Percentiles rank a stretch among this genome's conserved stretches.
phyloP scores from a whole-genome alignment of 768 basidiomycete species.

The Mycena maculata region DNA sequence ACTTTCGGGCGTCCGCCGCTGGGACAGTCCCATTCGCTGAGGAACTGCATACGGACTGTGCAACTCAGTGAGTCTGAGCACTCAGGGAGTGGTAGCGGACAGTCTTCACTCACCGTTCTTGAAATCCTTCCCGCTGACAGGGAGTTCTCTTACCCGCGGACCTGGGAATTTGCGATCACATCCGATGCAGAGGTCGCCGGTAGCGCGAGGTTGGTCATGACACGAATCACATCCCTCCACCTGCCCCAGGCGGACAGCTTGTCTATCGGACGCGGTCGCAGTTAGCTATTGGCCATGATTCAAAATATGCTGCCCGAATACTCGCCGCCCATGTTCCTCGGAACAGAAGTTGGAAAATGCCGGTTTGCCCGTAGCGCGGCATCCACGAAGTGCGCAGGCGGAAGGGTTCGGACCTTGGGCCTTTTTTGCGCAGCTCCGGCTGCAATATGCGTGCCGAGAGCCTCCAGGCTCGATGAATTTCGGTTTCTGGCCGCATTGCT shows the following conservation, averaged over 20 bases:
- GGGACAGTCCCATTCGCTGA: slow-evolving; percentile 65
- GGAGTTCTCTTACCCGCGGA: slow-evolving; percentile 61
- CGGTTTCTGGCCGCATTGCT: slow-evolving; percentile 71
- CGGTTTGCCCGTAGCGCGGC: slow-evolving; percentile 62
- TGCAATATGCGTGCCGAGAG: slow-evolving; percentile 67
- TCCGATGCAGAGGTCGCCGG: slow-evolving; percentile 58
- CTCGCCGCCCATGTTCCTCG: slow-evolving; percentile 68
- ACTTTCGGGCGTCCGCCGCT: slow-evolving; percentile 50
- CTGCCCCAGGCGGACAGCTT: slow-evolving; percentile 62
- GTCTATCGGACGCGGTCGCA: slow-evolving; percentile 46
- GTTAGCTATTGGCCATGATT: slow-evolving; percentile 12
- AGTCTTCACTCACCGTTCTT: slow-evolving; percentile 59
- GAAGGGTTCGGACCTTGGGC: slow-evolving; percentile 51
- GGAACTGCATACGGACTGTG: slow-evolving; percentile 60
- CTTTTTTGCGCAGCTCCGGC: slow-evolving; percentile 69
- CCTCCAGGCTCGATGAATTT: slow-evolving; percentile 71
- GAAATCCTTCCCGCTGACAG: slow-evolving; percentile 57
- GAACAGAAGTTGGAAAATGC: slow-evolving; percentile 68
- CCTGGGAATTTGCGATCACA: slow-evolving; percentile 61
- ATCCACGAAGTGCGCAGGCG: slow-evolving; percentile 62
- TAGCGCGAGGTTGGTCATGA: slow-evolving; percentile 56
- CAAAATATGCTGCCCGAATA: slow-evolving; percentile 16
- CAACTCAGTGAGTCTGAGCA: slow-evolving; percentile 12
- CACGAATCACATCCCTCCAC: slow-evolving; percentile 64
- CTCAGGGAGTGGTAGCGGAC: slow-evolving; percentile 21